These are phyloP conservation scores for Calendula officinalis DNA, from an alignment of 129 eudicot species.

Conservation along the genomic window DNA sequence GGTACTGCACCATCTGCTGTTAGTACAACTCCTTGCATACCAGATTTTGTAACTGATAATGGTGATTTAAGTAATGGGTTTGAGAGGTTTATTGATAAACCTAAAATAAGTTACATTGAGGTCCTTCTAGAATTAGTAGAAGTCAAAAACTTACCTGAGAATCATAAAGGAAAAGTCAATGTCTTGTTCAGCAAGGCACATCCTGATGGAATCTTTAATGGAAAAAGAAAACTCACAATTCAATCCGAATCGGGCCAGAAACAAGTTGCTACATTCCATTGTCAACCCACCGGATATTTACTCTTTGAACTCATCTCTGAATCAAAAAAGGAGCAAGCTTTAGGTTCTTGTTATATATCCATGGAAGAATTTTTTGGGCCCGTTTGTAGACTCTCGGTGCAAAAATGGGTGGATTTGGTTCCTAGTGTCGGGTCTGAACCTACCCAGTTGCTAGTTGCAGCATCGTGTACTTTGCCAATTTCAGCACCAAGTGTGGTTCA, in stretches of 20 bases:
- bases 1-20: constrained; percentile 76
- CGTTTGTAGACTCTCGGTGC: constrained; percentile 51
- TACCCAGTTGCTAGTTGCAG: constrained; percentile 57
- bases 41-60: constrained; percentile 26
- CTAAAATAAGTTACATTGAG: constrained; percentile 50
- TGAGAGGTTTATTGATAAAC: constrained; percentile 40
- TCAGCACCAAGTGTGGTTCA: constrained; percentile 52
- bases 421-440: constrained; percentile 48
- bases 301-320: constrained; percentile 54
- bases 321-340: constrained; percentile 35
- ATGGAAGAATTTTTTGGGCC: constrained; percentile 54
- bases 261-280: constrained; percentile 79
- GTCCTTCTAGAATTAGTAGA: constrained; percentile 79
- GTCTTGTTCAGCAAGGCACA: constrained; percentile 68
- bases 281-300: constrained; percentile 69
- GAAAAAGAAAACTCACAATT: constrained; percentile 60
- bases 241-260: constrained; percentile 67
- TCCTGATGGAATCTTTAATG: constrained; percentile 70
- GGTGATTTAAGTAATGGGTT: constrained; percentile 22
- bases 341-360: constrained; percentile 67
- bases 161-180: constrained; percentile 49
- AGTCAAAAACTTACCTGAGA: constrained; percentile 61
- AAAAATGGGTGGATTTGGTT: constrained; percentile 82
- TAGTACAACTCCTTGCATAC: constrained; percentile 47
- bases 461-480: constrained; percentile 66